Percentiles rank a stretch among this genome's conserved stretches.
Conservation (phyloP, 2,329 filamentous ascomycete species). For the Fusarium citri region DNA sequence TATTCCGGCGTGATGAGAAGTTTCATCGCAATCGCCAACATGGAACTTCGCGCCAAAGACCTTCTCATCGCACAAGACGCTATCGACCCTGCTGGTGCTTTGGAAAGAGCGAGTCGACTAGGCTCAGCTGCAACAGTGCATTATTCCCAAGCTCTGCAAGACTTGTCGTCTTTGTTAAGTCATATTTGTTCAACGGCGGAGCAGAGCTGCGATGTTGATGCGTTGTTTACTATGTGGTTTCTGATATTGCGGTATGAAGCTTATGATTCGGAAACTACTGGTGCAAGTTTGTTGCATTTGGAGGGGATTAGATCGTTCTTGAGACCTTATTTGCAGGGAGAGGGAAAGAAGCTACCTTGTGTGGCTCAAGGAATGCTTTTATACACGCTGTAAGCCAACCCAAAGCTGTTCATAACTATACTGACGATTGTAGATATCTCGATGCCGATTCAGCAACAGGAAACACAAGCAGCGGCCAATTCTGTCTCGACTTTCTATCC, state of each 20-base stretch:
- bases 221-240: constrained; percentile 42
- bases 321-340: constrained; percentile 24
- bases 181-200: constrained; percentile 23
- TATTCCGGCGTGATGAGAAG: constrained; percentile 41
- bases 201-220: constrained; percentile 25
- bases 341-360: constrained; percentile 16
- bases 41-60: constrained; percentile 34
- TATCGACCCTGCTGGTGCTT: fast-evolving
- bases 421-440: constrained; percentile 17
- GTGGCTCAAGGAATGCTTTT: constrained; percentile 35
- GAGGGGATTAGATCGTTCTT: constrained; percentile 38
- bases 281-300: constrained; percentile 27
- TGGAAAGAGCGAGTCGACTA: constrained; percentile 19
- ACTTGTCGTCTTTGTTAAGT: constrained; percentile 32
- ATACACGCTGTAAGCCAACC: constrained; percentile 30
- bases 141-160: constrained; percentile 33
- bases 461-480: constrained; percentile 24
- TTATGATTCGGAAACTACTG: constrained; percentile 29
- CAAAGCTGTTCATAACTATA: fast-evolving
- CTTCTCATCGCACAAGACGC: constrained; percentile 11
- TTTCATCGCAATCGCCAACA: constrained; percentile 37
- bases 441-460: constrained; percentile 38
- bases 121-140: constrained; percentile 21
- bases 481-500: constrained; percentile 37
- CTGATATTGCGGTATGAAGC: constrained; percentile 36